These are phyloP conservation scores for Piper longum DNA, from an alignment of 164 flowering plant species.

Conservation along the genomic window DNA sequence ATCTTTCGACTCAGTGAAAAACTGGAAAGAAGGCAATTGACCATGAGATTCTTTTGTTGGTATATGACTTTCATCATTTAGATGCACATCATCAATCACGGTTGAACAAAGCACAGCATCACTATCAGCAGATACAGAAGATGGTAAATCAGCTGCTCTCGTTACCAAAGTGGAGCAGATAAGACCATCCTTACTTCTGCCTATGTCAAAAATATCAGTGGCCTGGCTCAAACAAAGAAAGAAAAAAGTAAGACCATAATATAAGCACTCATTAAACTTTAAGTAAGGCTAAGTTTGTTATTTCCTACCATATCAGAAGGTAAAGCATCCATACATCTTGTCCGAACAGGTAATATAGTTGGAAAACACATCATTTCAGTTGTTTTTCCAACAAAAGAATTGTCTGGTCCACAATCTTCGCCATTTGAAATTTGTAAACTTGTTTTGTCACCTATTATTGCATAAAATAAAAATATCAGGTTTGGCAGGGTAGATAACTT, in stretches of 20 bases:
- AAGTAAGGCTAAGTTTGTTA: not conserved
- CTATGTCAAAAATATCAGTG: not conserved
- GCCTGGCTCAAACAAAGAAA: not conserved
- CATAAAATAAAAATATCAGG: not conserved
- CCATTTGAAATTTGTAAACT: not conserved
- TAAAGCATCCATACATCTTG: conserved; percentile 2
- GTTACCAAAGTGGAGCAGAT: not conserved
- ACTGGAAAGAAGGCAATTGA: conserved; percentile 26
- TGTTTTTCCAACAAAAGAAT: conserved; percentile 5
- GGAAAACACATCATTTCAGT: conserved; percentile 4
- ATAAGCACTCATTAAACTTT: not conserved
- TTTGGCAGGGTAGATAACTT: not conserved
- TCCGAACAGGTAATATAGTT: not conserved
- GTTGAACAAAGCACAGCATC: conserved; percentile 3
- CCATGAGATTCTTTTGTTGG: conserved; percentile 5
- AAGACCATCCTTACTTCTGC: not conserved
- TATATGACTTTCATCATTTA: conserved; percentile 8
- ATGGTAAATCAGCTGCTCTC: conserved; percentile 4
- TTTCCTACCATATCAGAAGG: conserved; percentile 10
- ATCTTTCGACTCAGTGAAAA: conserved; percentile 38
- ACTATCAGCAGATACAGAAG: conserved; percentile 1
- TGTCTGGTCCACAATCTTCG: conserved; percentile 1
- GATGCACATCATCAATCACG: conserved; percentile 5
- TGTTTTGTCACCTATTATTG: not conserved
- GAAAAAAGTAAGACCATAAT: not conserved